Evolutionary conservation across 495 filamentous ascomycete genomes (phyloP), one percentile per base, ranked within the genome.

Genomic region (Podospora comata): DNA sequence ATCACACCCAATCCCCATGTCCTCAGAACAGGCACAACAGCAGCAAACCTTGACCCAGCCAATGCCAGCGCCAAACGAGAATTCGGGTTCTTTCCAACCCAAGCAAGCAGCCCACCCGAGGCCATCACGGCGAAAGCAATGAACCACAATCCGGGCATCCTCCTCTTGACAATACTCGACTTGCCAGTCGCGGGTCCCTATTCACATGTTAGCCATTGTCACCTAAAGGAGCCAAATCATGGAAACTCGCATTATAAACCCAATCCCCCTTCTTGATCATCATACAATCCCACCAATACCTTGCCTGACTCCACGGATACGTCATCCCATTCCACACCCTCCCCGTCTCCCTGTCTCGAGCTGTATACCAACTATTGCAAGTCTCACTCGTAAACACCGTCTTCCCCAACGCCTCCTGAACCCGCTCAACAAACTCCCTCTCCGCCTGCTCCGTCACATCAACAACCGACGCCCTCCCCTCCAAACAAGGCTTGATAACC

Each of bases 281-380:
- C 28, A 70, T 18, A 23, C 68, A 62, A 4, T 58, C 57, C 2
- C 66, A 71, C 71, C 71, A 73, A 11, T 64, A 65, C 16, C 53
- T 26, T 3, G 62, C 64, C 16, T 73, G 71, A 13, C 28, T 60
- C 71, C 66, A 67, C 6, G 71, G 71, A 48, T 73, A 73, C 16
- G 64, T 66, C 66, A 65, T 62, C 6, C 54, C 71, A 60, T 73
- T 73, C 66, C 66, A 69, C 3, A 55, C 39, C 56, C 68, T 71
- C 18, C 57, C 70, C 2, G 55, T 64, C 0, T 64, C 18, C 1
- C 56, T 63, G 7, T 64, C 63, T 48, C 39, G 9, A 3, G 39
- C 39, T 13, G 76, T 13, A 82, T 89, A 83, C 80, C 80, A 83
- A 67, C 73, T 80, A 7, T 63, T 68, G 62, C 80, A 82, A 48